phyloP scores from a whole-genome alignment of 768 basidiomycete genomes.

The Leccinum subgranulosum region DNA sequence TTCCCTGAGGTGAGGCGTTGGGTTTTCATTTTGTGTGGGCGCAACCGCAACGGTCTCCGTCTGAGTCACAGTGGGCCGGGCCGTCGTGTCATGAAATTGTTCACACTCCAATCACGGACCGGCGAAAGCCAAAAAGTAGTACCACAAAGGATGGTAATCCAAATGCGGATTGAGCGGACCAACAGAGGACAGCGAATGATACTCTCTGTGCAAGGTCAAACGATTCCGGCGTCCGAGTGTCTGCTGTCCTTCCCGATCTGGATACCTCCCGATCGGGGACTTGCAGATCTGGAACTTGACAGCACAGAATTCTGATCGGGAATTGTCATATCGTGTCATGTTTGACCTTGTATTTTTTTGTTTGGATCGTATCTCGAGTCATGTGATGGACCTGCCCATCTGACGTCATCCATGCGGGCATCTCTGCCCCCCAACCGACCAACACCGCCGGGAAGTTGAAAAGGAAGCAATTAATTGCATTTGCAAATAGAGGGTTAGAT shows the following conservation, averaged over 20 bases:
- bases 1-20: conserved; percentile 17
- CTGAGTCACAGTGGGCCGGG: conserved; percentile 1
- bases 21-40: conserved; percentile 26
- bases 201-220: background rate
- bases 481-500: conserved; percentile 24
- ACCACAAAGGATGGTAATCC: background rate
- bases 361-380: conserved; percentile 14
- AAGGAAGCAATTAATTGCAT: background rate
- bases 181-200: background rate
- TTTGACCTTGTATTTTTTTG: conserved; percentile 19
- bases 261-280: conserved; percentile 16
- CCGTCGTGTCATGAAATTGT: conserved; percentile 7
- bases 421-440: background rate
- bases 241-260: conserved; percentile 24
- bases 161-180: background rate
- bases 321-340: conserved; percentile 15
- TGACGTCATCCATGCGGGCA: conserved; percentile 22
- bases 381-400: conserved; percentile 12
- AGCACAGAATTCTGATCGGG: conserved; percentile 36
- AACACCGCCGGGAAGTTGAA: background rate
- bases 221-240: background rate
- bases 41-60: conserved; percentile 14
- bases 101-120: conserved; percentile 16
- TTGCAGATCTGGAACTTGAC: conserved; percentile 25
- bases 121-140: background rate